Evolutionary conservation across 345 rosid genomes (phyloP), one percentile per base, ranked within the genome.

Genomic region (Camelina laxa): DNA sequence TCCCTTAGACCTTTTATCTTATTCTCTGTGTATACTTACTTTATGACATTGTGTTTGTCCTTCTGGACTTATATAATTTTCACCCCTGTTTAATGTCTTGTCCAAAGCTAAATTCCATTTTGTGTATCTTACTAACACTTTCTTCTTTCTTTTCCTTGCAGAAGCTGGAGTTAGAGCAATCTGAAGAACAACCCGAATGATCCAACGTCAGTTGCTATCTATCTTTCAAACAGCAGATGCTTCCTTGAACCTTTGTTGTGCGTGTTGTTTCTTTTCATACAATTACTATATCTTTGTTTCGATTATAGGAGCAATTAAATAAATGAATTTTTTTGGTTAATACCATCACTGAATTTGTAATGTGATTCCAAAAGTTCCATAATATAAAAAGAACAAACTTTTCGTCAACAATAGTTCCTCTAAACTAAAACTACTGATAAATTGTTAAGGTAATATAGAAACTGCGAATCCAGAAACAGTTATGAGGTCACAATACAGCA

Each of bases 141-240:
- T 17, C 0, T 39, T 22, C 6, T n/a, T 27, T 70, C 8, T 31
- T 16, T 62, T 21, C 31, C 60, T 62, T 66, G 38, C 69, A 78
- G 81, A 78, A 78, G 33, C 48, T 72, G 64, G 77, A 77, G 47
- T 6, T 57, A 9, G 77, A 77, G 48, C 58, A 78, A 60, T 50
- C 77, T 53, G 77, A 78, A 66, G 81, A 78, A 31, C 48, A 77
- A 39, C n/a, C 72, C 2, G 72, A 70, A 65, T 77, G 73, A 78
- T 31, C 50, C 8, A 10, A 49, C 22, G 50, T 30, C 20, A 31
- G 36, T 60, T 55, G 39, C 22, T 22, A 24, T 33, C 19, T 53
- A 53, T 42, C 64, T 16, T 15, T 61, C 44, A 69, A 19, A 65
- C 42, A 69, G 55, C 54, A 55, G 64, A 30, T 71, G 55, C 80